These are phyloP conservation scores for Trichoderma virens DNA, from an alignment of 495 filamentous ascomycete species.

Conservation along the genomic window DNA sequence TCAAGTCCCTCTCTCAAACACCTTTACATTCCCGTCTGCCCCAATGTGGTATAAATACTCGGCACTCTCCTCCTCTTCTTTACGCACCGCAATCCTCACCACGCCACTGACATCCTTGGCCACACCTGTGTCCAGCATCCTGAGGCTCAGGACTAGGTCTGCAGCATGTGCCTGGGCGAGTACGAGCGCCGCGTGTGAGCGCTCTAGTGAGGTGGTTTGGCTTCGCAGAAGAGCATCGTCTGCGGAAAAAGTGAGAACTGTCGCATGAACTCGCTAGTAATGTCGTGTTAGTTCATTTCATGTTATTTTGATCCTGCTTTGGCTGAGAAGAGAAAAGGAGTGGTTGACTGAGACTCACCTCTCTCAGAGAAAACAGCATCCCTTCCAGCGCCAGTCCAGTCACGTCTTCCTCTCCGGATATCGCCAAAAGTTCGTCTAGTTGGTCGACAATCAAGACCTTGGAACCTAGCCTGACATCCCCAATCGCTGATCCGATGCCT, in stretches of 20 bases:
- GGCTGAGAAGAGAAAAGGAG: background rate
- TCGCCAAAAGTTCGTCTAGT: slow-evolving; percentile 48
- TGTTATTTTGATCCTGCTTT: background rate
- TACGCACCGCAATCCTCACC: slow-evolving; percentile 60
- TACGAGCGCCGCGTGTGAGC: slow-evolving; percentile 60
- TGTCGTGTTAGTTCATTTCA: slow-evolving; percentile 17
- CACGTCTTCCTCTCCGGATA: slow-evolving; percentile 23
- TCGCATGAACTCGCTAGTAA: slow-evolving; percentile 45
- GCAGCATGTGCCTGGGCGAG: slow-evolving; percentile 69
- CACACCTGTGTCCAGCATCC: slow-evolving; percentile 71
- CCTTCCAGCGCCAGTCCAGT: slow-evolving; percentile 26
- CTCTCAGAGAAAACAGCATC: slow-evolving; percentile 42
- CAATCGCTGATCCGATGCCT: slow-evolving; percentile 26
- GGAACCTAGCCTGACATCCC: slow-evolving; percentile 22
- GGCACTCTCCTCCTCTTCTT: slow-evolving; percentile 41
- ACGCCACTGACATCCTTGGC: slow-evolving; percentile 91
- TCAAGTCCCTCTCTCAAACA: slow-evolving; percentile 63
- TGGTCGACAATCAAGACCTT: slow-evolving; percentile 48
- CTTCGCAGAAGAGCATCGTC: slow-evolving; percentile 59
- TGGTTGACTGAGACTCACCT: slow-evolving; percentile 31
- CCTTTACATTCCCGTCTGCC: slow-evolving; percentile 66
- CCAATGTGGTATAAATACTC: slow-evolving; percentile 78
- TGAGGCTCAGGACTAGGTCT: slow-evolving; percentile 55
- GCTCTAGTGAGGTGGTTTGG: slow-evolving; percentile 56
- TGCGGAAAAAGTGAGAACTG: slow-evolving; percentile 58